These are phyloP conservation scores for Gleditsia sinensis DNA, from an alignment of 306 rosid species.

Conservation along the genomic window DNA sequence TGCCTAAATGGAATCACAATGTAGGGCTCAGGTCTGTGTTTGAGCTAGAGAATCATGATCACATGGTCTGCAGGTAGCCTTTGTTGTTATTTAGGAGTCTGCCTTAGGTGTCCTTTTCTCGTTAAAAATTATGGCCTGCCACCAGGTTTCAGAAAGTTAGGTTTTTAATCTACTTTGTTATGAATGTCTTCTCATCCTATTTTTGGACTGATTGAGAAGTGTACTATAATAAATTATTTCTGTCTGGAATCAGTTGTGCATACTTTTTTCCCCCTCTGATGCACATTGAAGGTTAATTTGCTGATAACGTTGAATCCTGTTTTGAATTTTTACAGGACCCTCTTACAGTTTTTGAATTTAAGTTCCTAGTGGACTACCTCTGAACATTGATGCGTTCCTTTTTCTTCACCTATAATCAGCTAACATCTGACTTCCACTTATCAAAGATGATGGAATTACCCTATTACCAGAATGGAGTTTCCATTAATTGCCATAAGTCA, in stretches of 20 bases:
- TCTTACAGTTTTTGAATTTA: neutral
- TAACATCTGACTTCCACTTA: neutral
- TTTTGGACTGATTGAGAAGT: neutral
- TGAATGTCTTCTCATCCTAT: conserved; percentile 15
- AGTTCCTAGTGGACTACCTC: conserved; percentile 2
- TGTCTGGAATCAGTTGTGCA: conserved; percentile 1
- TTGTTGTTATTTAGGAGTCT: conserved; percentile 18
- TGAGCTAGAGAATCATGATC: conserved; percentile 11
- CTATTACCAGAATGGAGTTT: neutral
- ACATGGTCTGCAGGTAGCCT: conserved; percentile 15
- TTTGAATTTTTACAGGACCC: neutral
- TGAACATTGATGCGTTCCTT: conserved; percentile 10
- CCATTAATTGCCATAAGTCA: neutral
- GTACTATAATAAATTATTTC: neutral
- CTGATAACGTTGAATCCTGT: neutral
- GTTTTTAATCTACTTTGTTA: conserved; percentile 20
- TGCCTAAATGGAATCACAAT: neutral
- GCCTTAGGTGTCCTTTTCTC: conserved; percentile 14
- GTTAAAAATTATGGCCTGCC: neutral
- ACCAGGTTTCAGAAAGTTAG: neutral
- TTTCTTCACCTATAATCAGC: neutral
- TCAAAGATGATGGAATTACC: neutral
- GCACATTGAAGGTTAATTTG: neutral
- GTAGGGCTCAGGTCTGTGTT: neutral
- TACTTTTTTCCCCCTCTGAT: neutral